phyloP scores from a whole-genome alignment of 208 protist species.

The Trypanosoma platydactyli region DNA sequence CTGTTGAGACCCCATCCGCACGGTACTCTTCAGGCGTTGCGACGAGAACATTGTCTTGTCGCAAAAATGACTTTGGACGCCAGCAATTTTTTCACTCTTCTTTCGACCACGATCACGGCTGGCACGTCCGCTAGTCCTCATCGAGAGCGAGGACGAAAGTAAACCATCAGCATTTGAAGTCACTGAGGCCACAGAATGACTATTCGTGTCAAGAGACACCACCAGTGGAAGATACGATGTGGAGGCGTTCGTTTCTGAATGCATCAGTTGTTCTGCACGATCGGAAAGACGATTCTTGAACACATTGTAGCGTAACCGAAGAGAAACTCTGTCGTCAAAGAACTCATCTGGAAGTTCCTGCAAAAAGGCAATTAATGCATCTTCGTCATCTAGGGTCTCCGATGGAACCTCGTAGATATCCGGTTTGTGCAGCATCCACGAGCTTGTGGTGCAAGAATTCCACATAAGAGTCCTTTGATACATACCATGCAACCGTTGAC shows the following conservation, averaged over 20 bases:
- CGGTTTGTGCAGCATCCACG: slow-evolving; percentile 59
- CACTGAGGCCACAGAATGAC: no score
- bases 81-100: no score
- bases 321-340: slow-evolving; percentile 49
- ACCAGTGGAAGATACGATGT: no score
- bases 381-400: slow-evolving; percentile 40
- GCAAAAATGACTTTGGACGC: no score
- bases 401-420: slow-evolving; percentile 39
- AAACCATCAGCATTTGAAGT: no score
- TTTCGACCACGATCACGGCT: no score
- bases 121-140: no score
- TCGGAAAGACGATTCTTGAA: slow-evolving; percentile 36
- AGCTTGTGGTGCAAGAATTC: slow-evolving; percentile 45
- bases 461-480: slow-evolving; percentile 36
- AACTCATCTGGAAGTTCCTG: slow-evolving; percentile 56
- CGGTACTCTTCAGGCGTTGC: no score
- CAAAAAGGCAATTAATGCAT: slow-evolving; percentile 62
- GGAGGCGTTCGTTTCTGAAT: neutral
- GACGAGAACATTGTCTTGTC: no score
- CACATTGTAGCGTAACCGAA: slow-evolving; percentile 66
- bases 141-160: no score
- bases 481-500: slow-evolving; percentile 30
- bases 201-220: no score
- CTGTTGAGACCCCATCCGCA: no score
- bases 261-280: slow-evolving; percentile 12